Evolutionary conservation across 2,329 filamentous ascomycete species (phyloP).

Genomic region (Mariannaea elegans): DNA sequence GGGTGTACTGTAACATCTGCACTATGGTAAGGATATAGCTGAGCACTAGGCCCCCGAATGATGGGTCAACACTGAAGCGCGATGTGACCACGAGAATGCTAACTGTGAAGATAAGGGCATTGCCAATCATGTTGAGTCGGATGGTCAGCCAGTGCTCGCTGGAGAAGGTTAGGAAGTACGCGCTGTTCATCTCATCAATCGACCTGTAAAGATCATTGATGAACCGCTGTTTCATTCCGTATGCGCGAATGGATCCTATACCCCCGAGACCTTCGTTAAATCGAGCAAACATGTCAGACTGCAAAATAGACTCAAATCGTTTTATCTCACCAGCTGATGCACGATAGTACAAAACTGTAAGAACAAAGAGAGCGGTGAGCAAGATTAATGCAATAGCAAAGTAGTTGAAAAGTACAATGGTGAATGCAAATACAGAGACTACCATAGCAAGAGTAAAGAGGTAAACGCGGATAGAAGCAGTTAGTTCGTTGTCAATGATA

Average conservation of each 20-base stretch:
- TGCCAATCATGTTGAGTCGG: slow-evolving; percentile 85
- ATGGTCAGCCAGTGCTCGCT: slow-evolving; percentile 94
- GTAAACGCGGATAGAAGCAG: slow-evolving; percentile 91
- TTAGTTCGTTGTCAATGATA: slow-evolving; percentile 92
- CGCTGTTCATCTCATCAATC: slow-evolving; percentile 91
- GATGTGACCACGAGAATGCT: slow-evolving; percentile 94
- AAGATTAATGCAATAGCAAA: slow-evolving; percentile 73
- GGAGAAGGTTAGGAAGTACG: slow-evolving; percentile 93
- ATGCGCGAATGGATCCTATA: slow-evolving; percentile 86
- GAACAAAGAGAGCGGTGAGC: slow-evolving; percentile 78
- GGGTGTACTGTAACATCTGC: slow-evolving; percentile 94
- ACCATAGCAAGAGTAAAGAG: slow-evolving; percentile 85
- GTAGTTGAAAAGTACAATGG: slow-evolving; percentile 93
- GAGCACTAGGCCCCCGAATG: slow-evolving; percentile 85
- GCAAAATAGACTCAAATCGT: slow-evolving; percentile 87
- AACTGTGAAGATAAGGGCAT: slow-evolving; percentile 83
- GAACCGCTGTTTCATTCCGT: slow-evolving; percentile 84
- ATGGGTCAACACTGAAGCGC: slow-evolving; percentile 84
- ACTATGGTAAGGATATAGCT: slow-evolving; percentile 93
- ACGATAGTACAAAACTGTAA: slow-evolving; percentile 87
- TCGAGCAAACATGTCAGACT: slow-evolving; percentile 89
- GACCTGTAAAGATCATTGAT: slow-evolving; percentile 71
- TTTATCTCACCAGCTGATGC: slow-evolving; percentile 93
- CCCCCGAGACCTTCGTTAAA: slow-evolving; percentile 89
- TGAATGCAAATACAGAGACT: slow-evolving; percentile 82